Base-by-base conservation (phyloP, 306 rosid genomes). In the Albizia julibrissin region DNA sequence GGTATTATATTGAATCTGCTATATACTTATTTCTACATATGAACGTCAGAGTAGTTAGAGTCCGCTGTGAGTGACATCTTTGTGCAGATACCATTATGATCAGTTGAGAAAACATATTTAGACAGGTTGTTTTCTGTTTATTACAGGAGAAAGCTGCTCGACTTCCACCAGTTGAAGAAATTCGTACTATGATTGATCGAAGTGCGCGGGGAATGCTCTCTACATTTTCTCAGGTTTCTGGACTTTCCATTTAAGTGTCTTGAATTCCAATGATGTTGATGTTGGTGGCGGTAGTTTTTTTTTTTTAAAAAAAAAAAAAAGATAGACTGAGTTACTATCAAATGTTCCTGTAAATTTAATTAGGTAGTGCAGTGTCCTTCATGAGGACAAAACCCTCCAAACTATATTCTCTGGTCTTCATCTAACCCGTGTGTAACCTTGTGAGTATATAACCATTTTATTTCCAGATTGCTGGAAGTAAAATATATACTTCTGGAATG, bases 131-230 rank as follows among this genome's bases (percentile, higher is more conserved):
- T 74, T 75, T 75, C 69, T 68, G 47, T 54, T 76, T 80, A 39
- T 82, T 85, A 19, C 82, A 94, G 99, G 97, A 92, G 80, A 93
- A 93, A 77, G 99, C 99, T 69, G 87, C 90, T 78, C 90, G 94
- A 80, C 92, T 95, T 80, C 79, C 91, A 31, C 92, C 98, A 13
- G 56, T 85, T 64, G 96, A 92, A 83, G 94, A 92, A 84, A 82
- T 92, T 87, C 92, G 99, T 66, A 93, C 97, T 67, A 73, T 89
- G 49, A 88, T 95, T 78, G 93, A 91, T 81, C 78, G 84, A 33
- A 92, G 88, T 59, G 84, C 89, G 31, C 99, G 98, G 2, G 99
- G 97, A 50, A 86, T 83, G 84, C 98, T 95, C 82, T 95, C 99
- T 11, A 89, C 98, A 26, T 69, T 89, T 84, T 95, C 98, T 2